Percentiles rank a stretch among this genome's conserved stretches.
These are phyloP conservation scores for Annulohypoxylon truncatum DNA, from an alignment of 2,329 filamentous ascomycete genomes.

Conservation along the genomic window DNA sequence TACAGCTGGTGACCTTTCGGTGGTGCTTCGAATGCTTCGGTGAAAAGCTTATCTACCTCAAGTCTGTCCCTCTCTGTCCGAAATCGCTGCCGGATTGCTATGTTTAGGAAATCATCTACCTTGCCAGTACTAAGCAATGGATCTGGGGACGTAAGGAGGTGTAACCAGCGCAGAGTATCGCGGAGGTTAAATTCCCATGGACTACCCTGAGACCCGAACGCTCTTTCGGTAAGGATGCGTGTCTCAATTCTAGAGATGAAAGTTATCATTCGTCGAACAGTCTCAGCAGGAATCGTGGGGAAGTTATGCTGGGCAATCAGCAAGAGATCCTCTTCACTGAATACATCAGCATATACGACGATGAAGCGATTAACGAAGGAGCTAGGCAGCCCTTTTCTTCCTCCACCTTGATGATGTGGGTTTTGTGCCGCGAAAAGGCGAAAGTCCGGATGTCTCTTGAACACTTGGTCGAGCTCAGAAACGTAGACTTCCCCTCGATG, in stretches of 20 bases:
- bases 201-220: constrained; percentile 72
- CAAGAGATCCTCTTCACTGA: constrained; percentile 82
- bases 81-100: constrained; percentile 90
- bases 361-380: constrained; percentile 99
- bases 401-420: constrained; percentile 95
- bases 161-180: constrained; percentile 89
- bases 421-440: constrained; percentile 98
- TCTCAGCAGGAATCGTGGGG: constrained; percentile 67
- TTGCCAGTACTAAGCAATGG: constrained; percentile 70
- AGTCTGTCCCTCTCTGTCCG: constrained; percentile 75
- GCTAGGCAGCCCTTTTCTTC: constrained; percentile 90
- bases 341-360: constrained; percentile 95
- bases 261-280: constrained; percentile 75
- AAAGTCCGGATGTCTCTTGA: constrained; percentile 88
- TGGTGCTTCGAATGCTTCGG: constrained; percentile 67
- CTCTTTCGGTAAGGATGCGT: constrained; percentile 70
- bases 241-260: constrained; percentile 86
- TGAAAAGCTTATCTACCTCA: constrained; percentile 74
- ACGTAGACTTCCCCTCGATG: constrained; percentile 96
- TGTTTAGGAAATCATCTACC: constrained; percentile 79
- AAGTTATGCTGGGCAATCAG: constrained; percentile 85
- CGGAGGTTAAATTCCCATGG: constrained; percentile 98
- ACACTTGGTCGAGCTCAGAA: constrained; percentile 93
- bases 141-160: constrained; percentile 72
- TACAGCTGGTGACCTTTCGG: constrained; percentile 72